phyloP scores from a whole-genome alignment of 2,329 filamentous ascomycete genomes.

The Ceratocystis harringtonii region DNA sequence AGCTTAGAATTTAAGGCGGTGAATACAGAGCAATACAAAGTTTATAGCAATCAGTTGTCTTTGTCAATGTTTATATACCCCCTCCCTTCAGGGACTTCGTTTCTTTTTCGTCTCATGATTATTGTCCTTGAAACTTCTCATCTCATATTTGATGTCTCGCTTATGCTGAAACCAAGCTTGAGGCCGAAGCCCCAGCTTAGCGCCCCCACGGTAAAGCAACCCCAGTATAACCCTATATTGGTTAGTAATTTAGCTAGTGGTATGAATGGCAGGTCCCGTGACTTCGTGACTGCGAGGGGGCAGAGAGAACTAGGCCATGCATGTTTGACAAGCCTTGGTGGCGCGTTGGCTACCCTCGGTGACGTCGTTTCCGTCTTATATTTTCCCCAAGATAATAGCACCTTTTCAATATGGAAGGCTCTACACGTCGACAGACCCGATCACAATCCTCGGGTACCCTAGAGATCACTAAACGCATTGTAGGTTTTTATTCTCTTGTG shows the following conservation, averaged over 20 bases:
- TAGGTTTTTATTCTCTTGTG: conserved; percentile 24
- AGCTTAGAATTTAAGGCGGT: conserved; percentile 14
- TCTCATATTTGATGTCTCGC: conserved; percentile 6
- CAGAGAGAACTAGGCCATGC: background rate
- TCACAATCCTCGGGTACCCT: conserved; percentile 28
- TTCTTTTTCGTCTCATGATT: conserved; percentile 5
- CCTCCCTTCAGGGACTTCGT: background rate
- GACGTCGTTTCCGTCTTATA: background rate
- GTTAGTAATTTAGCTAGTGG: no score
- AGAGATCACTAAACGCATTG: conserved; percentile 40
- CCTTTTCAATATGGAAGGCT: conserved; percentile 4
- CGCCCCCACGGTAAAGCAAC: background rate
- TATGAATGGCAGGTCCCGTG: background rate
- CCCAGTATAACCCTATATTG: background rate
- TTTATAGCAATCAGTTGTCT: background rate
- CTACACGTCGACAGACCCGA: conserved; percentile 2
- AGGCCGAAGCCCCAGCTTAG: background rate
- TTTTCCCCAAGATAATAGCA: background rate
- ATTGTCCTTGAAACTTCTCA: conserved; percentile 2
- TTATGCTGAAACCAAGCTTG: background rate
- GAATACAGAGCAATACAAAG: background rate
- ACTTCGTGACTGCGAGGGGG: conserved; percentile 4
- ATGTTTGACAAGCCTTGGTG: background rate
- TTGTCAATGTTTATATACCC: background rate
- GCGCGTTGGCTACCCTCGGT: background rate